These are phyloP conservation scores for Arthrobotrys entomopaga DNA, from an alignment of 2,329 filamentous ascomycete genomes.

Conservation along the genomic window DNA sequence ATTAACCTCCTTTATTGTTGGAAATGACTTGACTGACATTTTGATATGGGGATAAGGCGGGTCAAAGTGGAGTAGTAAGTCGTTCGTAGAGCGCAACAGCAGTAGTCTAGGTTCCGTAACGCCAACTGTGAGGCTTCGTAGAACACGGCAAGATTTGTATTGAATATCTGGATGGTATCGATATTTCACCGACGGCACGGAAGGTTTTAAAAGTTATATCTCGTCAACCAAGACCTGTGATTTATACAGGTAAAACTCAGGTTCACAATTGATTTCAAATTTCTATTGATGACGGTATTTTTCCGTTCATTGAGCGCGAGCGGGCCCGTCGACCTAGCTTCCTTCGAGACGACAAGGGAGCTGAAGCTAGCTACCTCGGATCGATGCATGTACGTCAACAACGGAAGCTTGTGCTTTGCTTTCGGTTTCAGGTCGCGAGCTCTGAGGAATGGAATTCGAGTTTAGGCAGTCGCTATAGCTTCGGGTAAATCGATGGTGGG, in stretches of 20 bases:
- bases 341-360: conserved; percentile 43
- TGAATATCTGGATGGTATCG: neutral
- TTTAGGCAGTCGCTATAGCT: conserved; percentile 16
- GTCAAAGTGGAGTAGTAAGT: too few relatives aligned
- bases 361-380: conserved; percentile 34
- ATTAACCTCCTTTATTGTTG: conserved; percentile 78
- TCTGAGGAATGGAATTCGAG: neutral
- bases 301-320: conserved; percentile 45
- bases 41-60: neutral
- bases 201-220: conserved; percentile 25
- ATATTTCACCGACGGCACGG: neutral
- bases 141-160: neutral
- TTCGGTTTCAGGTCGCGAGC: neutral
- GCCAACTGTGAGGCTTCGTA: too few relatives aligned
- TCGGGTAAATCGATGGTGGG: conserved; percentile 27
- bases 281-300: conserved; percentile 17
- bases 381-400: conserved; percentile 24
- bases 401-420: conserved; percentile 17
- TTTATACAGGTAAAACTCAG: too few relatives aligned
- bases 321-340: neutral
- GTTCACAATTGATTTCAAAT: too few relatives aligned
- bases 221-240: neutral
- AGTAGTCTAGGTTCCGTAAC: too few relatives aligned
- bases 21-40: conserved; percentile 68
- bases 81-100: neutral